phyloP scores from a whole-genome alignment of 1,139 yeast species.

The Taphrina wiesneri region DNA sequence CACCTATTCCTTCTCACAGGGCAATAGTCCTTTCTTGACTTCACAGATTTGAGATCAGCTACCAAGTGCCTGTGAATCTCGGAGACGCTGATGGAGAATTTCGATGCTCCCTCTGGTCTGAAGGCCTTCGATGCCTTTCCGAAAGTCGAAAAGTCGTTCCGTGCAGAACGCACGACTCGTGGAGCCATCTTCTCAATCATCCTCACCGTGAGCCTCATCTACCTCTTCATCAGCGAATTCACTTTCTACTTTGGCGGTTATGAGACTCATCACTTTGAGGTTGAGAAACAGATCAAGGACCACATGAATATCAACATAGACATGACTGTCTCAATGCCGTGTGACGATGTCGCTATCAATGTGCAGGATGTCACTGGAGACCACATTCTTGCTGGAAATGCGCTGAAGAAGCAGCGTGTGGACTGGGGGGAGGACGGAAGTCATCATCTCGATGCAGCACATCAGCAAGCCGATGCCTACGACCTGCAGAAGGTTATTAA shows the following conservation, averaged over 20 bases:
- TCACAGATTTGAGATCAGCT: no score
- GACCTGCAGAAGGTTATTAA: conserved; percentile 35
- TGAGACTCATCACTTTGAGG: conserved; percentile 73
- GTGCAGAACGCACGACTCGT: conserved; percentile 79
- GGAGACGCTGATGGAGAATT: conserved; percentile 25
- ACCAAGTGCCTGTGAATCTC: no score
- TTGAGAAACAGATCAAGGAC: conserved; percentile 56
- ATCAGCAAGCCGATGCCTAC: conserved; percentile 36
- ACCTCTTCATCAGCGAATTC: conserved; percentile 80
- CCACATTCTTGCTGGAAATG: conserved; percentile 71
- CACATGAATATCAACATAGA: conserved; percentile 74
- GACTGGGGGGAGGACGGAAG: conserved; percentile 38
- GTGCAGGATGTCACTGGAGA: conserved; percentile 79
- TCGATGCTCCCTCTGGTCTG: conserved; percentile 29
- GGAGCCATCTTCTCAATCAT: conserved; percentile 54
- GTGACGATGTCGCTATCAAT: conserved; percentile 71
- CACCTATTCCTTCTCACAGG: no score
- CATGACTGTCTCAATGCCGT: conserved; percentile 79
- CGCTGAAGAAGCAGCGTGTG: conserved; percentile 52
- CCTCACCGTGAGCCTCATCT: conserved; percentile 47
- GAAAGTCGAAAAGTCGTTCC: conserved; percentile 70
- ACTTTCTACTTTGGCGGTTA: conserved; percentile 85
- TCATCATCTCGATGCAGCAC: conserved; percentile 38
- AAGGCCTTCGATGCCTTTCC: conserved; percentile 84
- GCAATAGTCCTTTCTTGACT: no score